Conservation (phyloP, 805 yeast species). For the Kluyveromyces lactis region DNA sequence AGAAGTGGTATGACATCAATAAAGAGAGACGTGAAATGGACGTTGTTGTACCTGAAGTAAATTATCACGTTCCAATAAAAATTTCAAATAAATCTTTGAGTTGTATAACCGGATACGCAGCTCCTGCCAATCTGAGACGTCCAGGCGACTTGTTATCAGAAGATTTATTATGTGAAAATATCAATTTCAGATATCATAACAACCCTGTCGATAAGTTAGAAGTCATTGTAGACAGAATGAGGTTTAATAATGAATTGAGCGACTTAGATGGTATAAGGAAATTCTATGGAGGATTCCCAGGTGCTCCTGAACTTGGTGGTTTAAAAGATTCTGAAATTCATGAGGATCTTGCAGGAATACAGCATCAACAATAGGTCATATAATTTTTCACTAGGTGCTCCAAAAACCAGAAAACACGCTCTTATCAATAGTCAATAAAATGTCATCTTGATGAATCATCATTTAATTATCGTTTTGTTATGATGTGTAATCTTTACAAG, state of each 20-base stretch:
- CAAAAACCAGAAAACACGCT: too few species aligned
- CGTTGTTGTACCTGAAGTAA: slow-evolving; percentile 37
- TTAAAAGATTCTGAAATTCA: slow-evolving; percentile 65
- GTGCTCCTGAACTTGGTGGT: slow-evolving; percentile 60
- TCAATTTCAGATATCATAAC: slow-evolving; percentile 34
- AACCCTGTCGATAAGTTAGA: slow-evolving; percentile 34
- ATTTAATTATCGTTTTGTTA: too few species aligned
- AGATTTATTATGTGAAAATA: slow-evolving; percentile 35
- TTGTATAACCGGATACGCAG: slow-evolving; percentile 32
- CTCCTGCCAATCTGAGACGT: slow-evolving; percentile 25
- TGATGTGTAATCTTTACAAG: too few species aligned
- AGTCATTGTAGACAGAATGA: slow-evolving; percentile 59
- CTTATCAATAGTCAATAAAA: too few species aligned
- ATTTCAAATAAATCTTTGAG: slow-evolving; percentile 26
- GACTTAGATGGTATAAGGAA: slow-evolving; percentile 56
- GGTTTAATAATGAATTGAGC: slow-evolving; percentile 61
- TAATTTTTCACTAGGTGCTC: too few species aligned
- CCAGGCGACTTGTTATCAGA: slow-evolving; percentile 28
- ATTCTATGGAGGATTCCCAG: slow-evolving; percentile 66
- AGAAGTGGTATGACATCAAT: slow-evolving; percentile 86
- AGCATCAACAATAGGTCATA: neutral
- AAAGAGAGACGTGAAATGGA: slow-evolving; percentile 82
- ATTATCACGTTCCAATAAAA: slow-evolving; percentile 36
- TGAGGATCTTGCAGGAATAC: slow-evolving; percentile 44
- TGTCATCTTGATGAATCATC: too few species aligned